phyloP scores from a whole-genome alignment of 1,139 yeast species.

The Magnusiomyces clavatus region DNA sequence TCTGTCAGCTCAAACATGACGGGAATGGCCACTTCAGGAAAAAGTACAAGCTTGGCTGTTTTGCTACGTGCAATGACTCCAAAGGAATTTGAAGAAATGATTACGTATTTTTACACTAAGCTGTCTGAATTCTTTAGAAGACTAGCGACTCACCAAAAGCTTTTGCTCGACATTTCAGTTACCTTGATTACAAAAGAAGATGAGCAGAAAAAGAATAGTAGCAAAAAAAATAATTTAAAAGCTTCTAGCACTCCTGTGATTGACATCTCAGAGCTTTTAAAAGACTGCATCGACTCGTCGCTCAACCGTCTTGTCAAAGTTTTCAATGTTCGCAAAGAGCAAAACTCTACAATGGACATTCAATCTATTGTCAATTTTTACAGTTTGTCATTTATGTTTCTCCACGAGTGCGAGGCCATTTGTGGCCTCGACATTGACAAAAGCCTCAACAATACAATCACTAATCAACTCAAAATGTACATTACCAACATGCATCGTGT shows the following conservation, averaged over 20 bases:
- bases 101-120: constrained; percentile 51
- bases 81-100: constrained; percentile 65
- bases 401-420: constrained; percentile 77
- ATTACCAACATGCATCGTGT: constrained; percentile 50
- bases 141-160: constrained; percentile 68
- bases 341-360: constrained; percentile 47
- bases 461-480: constrained; percentile 59
- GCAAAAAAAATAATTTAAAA: constrained; percentile 10
- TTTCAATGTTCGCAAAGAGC: constrained; percentile 67
- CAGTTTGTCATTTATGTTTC: constrained; percentile 58
- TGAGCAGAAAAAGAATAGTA: not conserved
- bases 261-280: constrained; percentile 40
- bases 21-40: constrained; percentile 23
- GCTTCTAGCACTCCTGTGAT: constrained; percentile 13
- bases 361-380: constrained; percentile 57
- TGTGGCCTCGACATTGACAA: constrained; percentile 58
- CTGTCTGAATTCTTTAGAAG: constrained; percentile 69
- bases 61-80: constrained; percentile 59
- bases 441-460: constrained; percentile 57
- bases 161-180: constrained; percentile 65
- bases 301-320: constrained; percentile 76
- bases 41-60: constrained; percentile 39
- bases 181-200: constrained; percentile 27
- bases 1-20: constrained; percentile 23
- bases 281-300: constrained; percentile 60